Evolutionary conservation across 768 basidiomycete genomes (phyloP), one percentile per base, ranked within the genome.

Genomic region (Candolleomyces efflorescens): DNA sequence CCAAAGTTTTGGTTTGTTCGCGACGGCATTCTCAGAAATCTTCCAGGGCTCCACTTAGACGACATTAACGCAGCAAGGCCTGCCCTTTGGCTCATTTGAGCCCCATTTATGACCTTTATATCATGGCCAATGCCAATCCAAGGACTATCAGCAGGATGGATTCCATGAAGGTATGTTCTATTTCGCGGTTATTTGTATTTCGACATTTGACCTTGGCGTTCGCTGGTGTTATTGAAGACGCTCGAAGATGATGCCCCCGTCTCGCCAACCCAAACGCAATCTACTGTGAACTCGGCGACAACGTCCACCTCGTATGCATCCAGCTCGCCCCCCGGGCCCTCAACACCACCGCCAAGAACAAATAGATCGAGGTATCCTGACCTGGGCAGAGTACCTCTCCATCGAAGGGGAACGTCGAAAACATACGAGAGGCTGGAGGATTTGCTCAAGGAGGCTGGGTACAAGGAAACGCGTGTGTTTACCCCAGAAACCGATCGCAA

Each of bases 401-500:
- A 92, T 67, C 80, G 88, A 22, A 77, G 90, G 55, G 91, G 91
- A 1, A 92, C 83, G 18, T 91, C 90, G 2, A 83, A 82, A 60
- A 90, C 84, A 3, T 94, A 92, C 62, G 92, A 94, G 63, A 79
- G 84, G 5, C 79, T 96, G 18, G 94, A 94, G 62, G 91, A 94
- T 71, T 77, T 97, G 17, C 78, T 97, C 24, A 78, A 83, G 51
- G 89, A 93, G 68, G 92, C 92, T 1, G 94, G 94, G 1, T 95
- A 94, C 77, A 93, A 92, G 69, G 94, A 96, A 67, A 94, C 92
- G 3, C 82, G 93, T 44, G 80, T 97, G 11, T 90, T 91, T 64
- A 94, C 94, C 0, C 93, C 94, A 7, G 91, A 94, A 70, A 75
- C 79, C 3, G 90, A 92, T 59, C 79, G 81, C 39, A 65, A 67